phyloP scores from a whole-genome alignment of 2,329 filamentous ascomycete species.

The Fusarium sp. region DNA sequence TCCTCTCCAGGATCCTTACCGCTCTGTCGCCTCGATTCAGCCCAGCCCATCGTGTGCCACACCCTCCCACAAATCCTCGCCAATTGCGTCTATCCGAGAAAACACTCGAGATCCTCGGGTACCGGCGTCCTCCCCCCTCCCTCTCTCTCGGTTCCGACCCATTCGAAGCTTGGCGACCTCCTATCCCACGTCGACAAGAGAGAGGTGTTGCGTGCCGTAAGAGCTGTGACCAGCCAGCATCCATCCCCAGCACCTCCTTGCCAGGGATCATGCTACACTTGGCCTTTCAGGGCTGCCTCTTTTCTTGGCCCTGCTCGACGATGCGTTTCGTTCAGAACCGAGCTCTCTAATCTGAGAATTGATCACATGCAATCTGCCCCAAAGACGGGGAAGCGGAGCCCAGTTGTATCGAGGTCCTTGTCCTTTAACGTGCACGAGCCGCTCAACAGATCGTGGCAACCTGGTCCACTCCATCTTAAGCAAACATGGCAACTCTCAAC shows the following conservation, averaged over 20 bases:
- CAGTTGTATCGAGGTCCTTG: conserved; percentile 18
- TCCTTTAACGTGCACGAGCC: conserved; percentile 18
- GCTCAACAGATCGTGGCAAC: conserved; percentile 9
- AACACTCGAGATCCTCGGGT: conserved; percentile 4
- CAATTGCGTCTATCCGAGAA: conserved; percentile 3
- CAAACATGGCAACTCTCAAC: conserved; percentile 29
- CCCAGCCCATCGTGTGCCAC: conserved; percentile 5
- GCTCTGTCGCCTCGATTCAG: conserved; percentile 29
- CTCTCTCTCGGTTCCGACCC: conserved; percentile 22
- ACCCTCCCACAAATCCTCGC: neutral
- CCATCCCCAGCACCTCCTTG: neutral
- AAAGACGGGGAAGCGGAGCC: conserved; percentile 28
- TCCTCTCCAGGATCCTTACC: conserved; percentile 6
- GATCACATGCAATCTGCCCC: conserved; percentile 15
- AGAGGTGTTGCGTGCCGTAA: neutral
- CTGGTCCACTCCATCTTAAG: conserved; percentile 15
- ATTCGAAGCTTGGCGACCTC: neutral
- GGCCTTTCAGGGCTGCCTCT: neutral
- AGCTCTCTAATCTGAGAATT: neutral
- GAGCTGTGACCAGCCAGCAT: neutral
- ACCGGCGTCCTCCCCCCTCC: conserved; percentile 17
- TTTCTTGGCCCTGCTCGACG: neutral
- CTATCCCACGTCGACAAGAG: neutral
- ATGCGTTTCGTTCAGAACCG: neutral
- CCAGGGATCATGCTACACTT: conserved; percentile 5